phyloP scores from a whole-genome alignment of 2,329 filamentous ascomycete genomes.

The Phyllosticta citribraziliensis region DNA sequence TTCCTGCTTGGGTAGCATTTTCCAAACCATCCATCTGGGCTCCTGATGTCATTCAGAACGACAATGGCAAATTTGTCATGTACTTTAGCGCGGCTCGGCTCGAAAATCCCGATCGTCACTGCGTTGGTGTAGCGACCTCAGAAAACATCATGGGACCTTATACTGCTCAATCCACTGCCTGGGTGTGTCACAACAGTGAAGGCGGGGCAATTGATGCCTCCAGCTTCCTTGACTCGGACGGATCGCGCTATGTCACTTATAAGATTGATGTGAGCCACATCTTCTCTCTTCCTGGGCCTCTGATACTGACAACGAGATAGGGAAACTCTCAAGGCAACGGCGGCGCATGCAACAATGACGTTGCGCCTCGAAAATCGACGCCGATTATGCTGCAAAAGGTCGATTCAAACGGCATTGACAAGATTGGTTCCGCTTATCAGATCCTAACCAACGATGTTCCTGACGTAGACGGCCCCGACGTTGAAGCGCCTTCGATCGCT shows the following conservation, averaged over 20 bases:
- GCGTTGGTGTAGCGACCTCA: slow-evolving; percentile 48
- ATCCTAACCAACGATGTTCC: slow-evolving; percentile 35
- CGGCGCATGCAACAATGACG: slow-evolving; percentile 38
- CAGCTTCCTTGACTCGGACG: slow-evolving; percentile 47
- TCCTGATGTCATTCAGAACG: slow-evolving; percentile 21
- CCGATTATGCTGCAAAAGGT: slow-evolving; percentile 50
- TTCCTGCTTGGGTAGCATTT: slow-evolving; percentile 19
- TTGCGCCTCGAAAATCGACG: slow-evolving; percentile 32
- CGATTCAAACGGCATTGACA: slow-evolving; percentile 41
- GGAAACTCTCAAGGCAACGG: slow-evolving; percentile 45
- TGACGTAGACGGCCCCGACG: slow-evolving; percentile 42
- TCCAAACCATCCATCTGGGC: slow-evolving; percentile 23
- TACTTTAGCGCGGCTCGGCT: slow-evolving; percentile 47
- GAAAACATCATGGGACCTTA: slow-evolving; percentile 44
- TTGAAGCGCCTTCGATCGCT: slow-evolving; percentile 52
- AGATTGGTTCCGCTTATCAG: slow-evolving; percentile 39
- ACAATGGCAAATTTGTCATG: slow-evolving; percentile 46
- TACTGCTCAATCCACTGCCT: slow-evolving; percentile 35
- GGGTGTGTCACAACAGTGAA: slow-evolving; percentile 36
- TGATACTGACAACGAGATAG: slow-evolving; percentile 39
- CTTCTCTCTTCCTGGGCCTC: not conserved
- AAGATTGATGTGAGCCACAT: slow-evolving; percentile 44
- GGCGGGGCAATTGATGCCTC: slow-evolving; percentile 58
- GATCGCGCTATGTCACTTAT: slow-evolving; percentile 50
- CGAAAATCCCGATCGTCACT: slow-evolving; percentile 39